Evolutionary conservation across 176 grass and related monocot species (phyloP), one percentile per base, ranked within the genome.

Genomic region (Pharus latifolius): DNA sequence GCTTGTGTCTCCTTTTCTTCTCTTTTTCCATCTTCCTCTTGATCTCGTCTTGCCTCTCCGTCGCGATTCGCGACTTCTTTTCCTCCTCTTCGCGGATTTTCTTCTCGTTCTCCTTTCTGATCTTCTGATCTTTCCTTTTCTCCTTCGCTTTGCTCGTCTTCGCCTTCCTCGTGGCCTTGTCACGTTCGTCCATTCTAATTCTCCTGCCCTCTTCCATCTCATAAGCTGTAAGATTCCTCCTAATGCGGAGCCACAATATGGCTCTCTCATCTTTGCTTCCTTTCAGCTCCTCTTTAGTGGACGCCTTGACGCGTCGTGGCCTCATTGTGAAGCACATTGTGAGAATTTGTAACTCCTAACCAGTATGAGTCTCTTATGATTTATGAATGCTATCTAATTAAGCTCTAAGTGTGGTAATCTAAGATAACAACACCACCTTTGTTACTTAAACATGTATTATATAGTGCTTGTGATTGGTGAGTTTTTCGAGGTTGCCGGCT

Each of bases 191-290:
- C 29, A 52, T 16, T 11, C 72, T 63, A 3, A 45, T 61, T 47
- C 46, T 69, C 20, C 46, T 76, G 1, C 80, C 72, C 31, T 83
- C 72, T 26, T 83, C 55, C 64, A 56, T 70, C 72, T 83, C 72
- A 28, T 83, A 29, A 11, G 48, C 29, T 0, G 65, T 20, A 25
- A 76, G 9, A 54, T 76, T 83, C 64, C 55, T 62, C 8, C 47
- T 42, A 13, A 76, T 11, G 0, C 71, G 63, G 12, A 70, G 63
- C 11, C 72, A 83, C 0, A 17, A 2, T 2, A 3, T 63, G 56
- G 76, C 69, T 46, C 45, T 63, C 20, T 60, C 56, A 3, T 32
- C 65, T 1, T 69, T n/a, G 34, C 33, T 69, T 7, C 72, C 56
- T 61, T 8, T 58, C n/a, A 66, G 9, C 50, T 74, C 70, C 44